Evolutionary conservation across 805 yeast species (phyloP).

Genomic region (Monosporozyma aquatica): DNA sequence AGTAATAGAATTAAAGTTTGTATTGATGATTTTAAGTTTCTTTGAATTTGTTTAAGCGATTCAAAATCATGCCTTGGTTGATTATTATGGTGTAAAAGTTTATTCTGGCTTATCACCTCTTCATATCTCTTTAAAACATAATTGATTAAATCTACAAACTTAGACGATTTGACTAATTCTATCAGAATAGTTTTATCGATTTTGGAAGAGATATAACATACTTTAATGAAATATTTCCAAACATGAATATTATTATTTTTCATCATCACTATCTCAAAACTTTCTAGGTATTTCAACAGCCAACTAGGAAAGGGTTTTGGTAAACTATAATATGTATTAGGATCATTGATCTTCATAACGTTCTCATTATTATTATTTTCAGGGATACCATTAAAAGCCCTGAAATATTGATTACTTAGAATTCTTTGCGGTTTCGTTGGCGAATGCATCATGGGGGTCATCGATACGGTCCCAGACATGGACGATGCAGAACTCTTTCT

Average conservation of each 20-base stretch:
- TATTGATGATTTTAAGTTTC: conserved; percentile 4
- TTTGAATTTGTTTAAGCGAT: neutral
- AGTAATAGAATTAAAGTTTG: conserved; percentile 3
- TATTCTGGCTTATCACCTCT: neutral
- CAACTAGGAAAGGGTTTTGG: conserved; percentile 1
- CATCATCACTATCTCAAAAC: conserved; percentile 8
- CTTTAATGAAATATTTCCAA: conserved; percentile 27
- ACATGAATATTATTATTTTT: conserved; percentile 14
- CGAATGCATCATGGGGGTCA: conserved; percentile 8
- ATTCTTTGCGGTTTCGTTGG: conserved; percentile 3
- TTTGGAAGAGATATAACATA: conserved; percentile 19
- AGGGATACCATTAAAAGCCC: neutral
- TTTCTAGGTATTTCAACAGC: neutral
- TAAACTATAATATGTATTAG: no score
- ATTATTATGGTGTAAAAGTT: neutral
- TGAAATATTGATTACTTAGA: conserved; percentile 1
- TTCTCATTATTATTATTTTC: neutral
- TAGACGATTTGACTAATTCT: conserved; percentile 9
- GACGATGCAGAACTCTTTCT: conserved; percentile 1
- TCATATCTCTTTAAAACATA: conserved; percentile 6
- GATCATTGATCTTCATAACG: no score
- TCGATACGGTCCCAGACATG: conserved; percentile 3
- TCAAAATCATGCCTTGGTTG: neutral
- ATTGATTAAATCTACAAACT: conserved; percentile 10
- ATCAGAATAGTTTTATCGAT: conserved; percentile 12